Evolutionary conservation across 2,329 filamentous ascomycete species (phyloP), one percentile per base, ranked within the genome.

Genomic region (Ceratocystis destructans): DNA sequence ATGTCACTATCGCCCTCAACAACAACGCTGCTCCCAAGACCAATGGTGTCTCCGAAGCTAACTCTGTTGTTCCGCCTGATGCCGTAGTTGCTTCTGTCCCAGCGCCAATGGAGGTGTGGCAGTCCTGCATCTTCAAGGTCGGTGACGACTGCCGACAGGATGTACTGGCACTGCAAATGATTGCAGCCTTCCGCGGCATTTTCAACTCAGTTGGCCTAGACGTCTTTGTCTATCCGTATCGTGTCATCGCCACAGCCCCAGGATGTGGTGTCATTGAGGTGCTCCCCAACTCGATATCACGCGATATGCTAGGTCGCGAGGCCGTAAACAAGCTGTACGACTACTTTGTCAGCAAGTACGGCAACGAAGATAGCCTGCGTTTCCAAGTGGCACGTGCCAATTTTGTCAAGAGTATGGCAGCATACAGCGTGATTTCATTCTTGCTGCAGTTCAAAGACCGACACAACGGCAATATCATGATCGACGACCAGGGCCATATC

Each of bases 391-490:
- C 94, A 10, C 87, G 94, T 69, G 92, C 84, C 77, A 97, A 97
- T 76, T 99, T 99, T 74, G 92, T 99, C 76, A 99, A 99, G 79
- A 94, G 88, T 73, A 97, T 99, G 94, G 94, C 95, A 0, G 95
- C 94, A 12, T 99, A 99, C 79, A 95, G 89, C 20, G 87, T 99
- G 72, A 97, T 99, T 70, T 95, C 90, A 0, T 99, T 96, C 78
- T 80, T 99, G 15, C 79, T 99, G 46, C 95, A 99, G 73, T 97
- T 99, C 86, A 99, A 99, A 76, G 94, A 99, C 74, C 87, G 94
- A 2, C 94, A 99, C 78, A 99, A 99, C 75, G 94, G 94, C 69
- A 99, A 99, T 79, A 99, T 99, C 79, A 99, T 99, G 95, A 87
- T 99, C 69, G 93, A 99, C 75, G 93, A 96, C 72, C 89, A 88